phyloP scores from a whole-genome alignment of 2,329 filamentous ascomycete genomes.

The Daldinia sp. region DNA sequence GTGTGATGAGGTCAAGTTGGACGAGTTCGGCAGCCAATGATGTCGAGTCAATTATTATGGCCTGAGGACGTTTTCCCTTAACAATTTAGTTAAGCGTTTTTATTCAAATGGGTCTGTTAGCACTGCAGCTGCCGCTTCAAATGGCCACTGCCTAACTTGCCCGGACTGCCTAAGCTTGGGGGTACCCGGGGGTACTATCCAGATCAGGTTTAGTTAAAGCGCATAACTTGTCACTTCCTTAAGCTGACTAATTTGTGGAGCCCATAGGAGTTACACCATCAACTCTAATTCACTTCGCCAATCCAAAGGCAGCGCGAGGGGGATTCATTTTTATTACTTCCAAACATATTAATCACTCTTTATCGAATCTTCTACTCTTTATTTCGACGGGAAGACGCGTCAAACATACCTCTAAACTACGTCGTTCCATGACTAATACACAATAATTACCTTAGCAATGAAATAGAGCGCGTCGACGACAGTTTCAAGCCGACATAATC shows the following conservation, averaged over 20 bases:
- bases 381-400: constrained; percentile 39
- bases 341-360: constrained; percentile 23
- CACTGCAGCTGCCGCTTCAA: not conserved
- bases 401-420: constrained; percentile 17
- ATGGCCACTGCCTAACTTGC: too few relatives aligned
- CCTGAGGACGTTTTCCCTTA: constrained; percentile 13
- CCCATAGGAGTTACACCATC: constrained; percentile 24
- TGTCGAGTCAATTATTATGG: constrained; percentile 24
- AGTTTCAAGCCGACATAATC: constrained; percentile 14
- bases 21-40: constrained; percentile 24
- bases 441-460: constrained; percentile 11
- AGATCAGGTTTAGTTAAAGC: not conserved
- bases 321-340: constrained; percentile 28
- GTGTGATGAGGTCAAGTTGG: constrained; percentile 25
- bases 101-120: not conserved
- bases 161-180: not conserved
- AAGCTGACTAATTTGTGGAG: constrained; percentile 30
- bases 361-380: constrained; percentile 17
- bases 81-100: constrained; percentile 1
- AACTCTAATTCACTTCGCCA: constrained; percentile 35
- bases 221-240: not conserved
- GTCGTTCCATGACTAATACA: not conserved
- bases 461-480: constrained; percentile 32
- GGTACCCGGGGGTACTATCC: not conserved
- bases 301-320: constrained; percentile 14